phyloP scores from a whole-genome alignment of 176 grass and related monocot genomes.

The Carex parvula region DNA sequence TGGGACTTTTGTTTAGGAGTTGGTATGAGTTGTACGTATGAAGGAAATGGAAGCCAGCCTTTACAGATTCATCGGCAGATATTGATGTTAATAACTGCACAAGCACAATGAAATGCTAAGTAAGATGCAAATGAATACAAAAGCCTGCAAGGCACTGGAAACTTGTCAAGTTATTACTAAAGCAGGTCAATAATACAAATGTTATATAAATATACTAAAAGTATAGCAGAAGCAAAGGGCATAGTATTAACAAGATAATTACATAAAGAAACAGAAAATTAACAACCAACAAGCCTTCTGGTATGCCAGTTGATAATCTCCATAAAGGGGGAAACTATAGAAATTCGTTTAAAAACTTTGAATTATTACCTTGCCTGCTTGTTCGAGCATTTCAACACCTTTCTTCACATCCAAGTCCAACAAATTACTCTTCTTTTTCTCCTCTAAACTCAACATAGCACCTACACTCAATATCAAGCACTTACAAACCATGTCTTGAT shows the following conservation, averaged over 20 bases:
- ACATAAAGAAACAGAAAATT: neutral
- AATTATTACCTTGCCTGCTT: constrained; percentile 76
- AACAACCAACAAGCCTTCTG: neutral
- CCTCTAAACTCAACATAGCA: constrained; percentile 54
- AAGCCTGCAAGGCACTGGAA: neutral
- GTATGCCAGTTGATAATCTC: neutral
- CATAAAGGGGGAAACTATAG: constrained; percentile 11
- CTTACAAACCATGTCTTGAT: constrained; percentile 53
- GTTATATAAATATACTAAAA: constrained; percentile 26
- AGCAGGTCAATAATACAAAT: neutral
- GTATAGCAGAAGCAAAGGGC: constrained; percentile 18
- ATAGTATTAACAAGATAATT: neutral
- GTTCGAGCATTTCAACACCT: constrained; percentile 71
- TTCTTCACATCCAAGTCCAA: constrained; percentile 67
- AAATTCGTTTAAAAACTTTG: constrained; percentile 18
- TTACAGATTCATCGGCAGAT: constrained; percentile 38
- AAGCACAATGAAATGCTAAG: constrained; percentile 45
- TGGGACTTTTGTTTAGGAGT: constrained; percentile 52
- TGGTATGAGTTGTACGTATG: constrained; percentile 61
- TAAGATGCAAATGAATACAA: neutral
- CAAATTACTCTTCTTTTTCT: constrained; percentile 47
- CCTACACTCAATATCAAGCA: constrained; percentile 63
- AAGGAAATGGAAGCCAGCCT: constrained; percentile 41
- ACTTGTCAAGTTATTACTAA: neutral
- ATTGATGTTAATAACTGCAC: constrained; percentile 37